Evolutionary conservation across 352 stramenopile genomes (phyloP).

Genomic region (Globisporangium splendens): DNA sequence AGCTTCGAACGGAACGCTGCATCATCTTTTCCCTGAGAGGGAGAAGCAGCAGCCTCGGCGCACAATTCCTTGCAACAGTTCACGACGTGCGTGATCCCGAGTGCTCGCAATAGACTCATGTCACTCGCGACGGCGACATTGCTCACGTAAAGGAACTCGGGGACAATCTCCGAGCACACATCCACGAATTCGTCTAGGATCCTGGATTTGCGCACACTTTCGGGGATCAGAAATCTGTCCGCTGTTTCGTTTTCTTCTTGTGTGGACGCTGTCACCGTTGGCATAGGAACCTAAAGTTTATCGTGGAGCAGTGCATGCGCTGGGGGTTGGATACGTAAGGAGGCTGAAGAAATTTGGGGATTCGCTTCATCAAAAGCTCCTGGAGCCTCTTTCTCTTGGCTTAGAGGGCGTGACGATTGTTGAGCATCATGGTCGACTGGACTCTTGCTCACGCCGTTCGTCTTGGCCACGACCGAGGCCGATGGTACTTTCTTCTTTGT

Average conservation of each 20-base stretch:
- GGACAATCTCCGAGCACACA: constrained; percentile 61
- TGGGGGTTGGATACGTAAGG: constrained; percentile 7
- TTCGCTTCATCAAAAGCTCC: too few relatives aligned
- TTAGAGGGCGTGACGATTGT: too few relatives aligned
- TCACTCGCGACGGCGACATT: constrained; percentile 43
- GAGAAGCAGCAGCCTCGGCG: background rate
- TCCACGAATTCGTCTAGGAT: constrained; percentile 31
- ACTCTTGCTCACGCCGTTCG: too few relatives aligned
- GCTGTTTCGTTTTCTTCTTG: background rate
- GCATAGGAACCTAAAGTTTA: background rate
- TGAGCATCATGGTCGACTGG: too few relatives aligned
- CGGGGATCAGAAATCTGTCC: constrained; percentile 33
- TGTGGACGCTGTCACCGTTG: too few relatives aligned
- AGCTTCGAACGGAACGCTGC: background rate
- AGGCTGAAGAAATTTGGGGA: background rate
- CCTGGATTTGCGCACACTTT: constrained; percentile 59
- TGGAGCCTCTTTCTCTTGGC: too few relatives aligned
- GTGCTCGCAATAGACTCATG: constrained; percentile 11
- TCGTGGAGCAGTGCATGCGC: constrained; percentile 3
- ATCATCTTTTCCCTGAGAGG: constrained; percentile 2
- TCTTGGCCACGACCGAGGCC: too few relatives aligned
- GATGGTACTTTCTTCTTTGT: too few relatives aligned
- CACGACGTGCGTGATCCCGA: constrained; percentile 55
- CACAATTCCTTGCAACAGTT: constrained; percentile 55
- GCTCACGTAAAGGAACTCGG: constrained; percentile 54